Base-by-base conservation (phyloP, 225 moss, liverwort and hornwort species). In the Thuidium tamariscinum region DNA sequence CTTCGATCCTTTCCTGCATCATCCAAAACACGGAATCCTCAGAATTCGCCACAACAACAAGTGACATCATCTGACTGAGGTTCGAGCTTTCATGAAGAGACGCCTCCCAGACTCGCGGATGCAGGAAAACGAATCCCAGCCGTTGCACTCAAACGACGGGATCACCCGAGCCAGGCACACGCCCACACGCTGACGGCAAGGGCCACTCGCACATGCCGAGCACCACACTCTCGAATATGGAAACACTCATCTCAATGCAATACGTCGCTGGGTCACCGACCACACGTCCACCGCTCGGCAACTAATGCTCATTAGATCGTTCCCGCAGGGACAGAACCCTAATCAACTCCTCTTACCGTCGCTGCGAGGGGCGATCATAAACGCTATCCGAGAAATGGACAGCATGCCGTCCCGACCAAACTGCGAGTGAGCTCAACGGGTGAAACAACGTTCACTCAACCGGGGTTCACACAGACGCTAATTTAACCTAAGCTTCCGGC, bases 1-100 rank as follows among this genome's bases (percentile, higher is more conserved):
- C 83, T 96, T 98, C 26, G 98, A 98, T 11, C 96, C 96, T 49
- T 98, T 98, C 92, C 97, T 97, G 95, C 39, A 68, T 8, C 26
- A 71, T 16, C 32, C 84, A 13, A 44, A 36, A 34, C 11, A 56
- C 30, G 0, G 3, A 49, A 60, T 25, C 57, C 52, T 85, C 14
- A 87, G 29, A 61, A 68, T 37, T 21, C 34, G 15, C 7, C 27
- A 60, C 18, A 11, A 34, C 2, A 56, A 57, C 4, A 30, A 76
- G 21, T 4, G 1, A 26, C 73, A 23, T 16, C 5, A 41, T 42
- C 55, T 9, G 16, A 1, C 25, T 25, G 5, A 26, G 56, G 5
- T 32, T n/a, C 2, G 5, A 44, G 8, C 56, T n/a, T 44, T 0
- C 3, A 17, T 2, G 8, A 30, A 16, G 4, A 19, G 25, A 36